These are phyloP conservation scores for Mycena venus DNA, from an alignment of 768 basidiomycete genomes.

Conservation along the genomic window DNA sequence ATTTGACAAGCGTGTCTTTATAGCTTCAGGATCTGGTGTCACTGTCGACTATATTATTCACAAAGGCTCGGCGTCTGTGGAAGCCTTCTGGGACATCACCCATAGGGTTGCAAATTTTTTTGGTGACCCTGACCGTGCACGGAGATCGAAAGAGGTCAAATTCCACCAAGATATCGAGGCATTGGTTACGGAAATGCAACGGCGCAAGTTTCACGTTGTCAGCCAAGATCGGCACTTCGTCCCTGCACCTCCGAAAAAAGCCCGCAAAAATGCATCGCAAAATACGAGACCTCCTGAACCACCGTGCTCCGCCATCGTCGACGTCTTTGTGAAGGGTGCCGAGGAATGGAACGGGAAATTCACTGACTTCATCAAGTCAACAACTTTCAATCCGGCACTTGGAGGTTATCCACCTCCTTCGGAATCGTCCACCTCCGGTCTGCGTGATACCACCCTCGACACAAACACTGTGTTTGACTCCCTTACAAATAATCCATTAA, in stretches of 20 bases:
- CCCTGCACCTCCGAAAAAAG: neutral
- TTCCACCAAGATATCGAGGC: conserved; percentile 38
- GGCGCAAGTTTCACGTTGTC: conserved; percentile 19
- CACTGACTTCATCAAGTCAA: conserved; percentile 33
- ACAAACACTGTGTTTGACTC: conserved; percentile 35
- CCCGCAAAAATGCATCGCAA: neutral
- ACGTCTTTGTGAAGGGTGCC: neutral
- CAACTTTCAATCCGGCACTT: conserved; percentile 38
- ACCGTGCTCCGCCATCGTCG: neutral
- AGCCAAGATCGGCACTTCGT: neutral
- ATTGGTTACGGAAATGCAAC: conserved; percentile 36
- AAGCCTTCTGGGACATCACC: neutral
- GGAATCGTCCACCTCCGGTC: neutral
- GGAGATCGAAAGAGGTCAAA: conserved; percentile 35
- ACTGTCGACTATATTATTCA: conserved; percentile 1
- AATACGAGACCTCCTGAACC: neutral
- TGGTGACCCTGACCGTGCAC: conserved; percentile 28
- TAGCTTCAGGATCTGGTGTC: conserved; percentile 38
- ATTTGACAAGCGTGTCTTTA: conserved; percentile 37
- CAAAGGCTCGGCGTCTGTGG: conserved; percentile 1
- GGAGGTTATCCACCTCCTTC: conserved; percentile 37
- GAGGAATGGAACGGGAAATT: conserved; percentile 37
- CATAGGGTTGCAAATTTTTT: neutral
- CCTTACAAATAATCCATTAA: conserved; percentile 13
- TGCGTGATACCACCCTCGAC: conserved; percentile 13